phyloP scores from a whole-genome alignment of 2,329 filamentous ascomycete species.

The Penicillium psychrosexuale region DNA sequence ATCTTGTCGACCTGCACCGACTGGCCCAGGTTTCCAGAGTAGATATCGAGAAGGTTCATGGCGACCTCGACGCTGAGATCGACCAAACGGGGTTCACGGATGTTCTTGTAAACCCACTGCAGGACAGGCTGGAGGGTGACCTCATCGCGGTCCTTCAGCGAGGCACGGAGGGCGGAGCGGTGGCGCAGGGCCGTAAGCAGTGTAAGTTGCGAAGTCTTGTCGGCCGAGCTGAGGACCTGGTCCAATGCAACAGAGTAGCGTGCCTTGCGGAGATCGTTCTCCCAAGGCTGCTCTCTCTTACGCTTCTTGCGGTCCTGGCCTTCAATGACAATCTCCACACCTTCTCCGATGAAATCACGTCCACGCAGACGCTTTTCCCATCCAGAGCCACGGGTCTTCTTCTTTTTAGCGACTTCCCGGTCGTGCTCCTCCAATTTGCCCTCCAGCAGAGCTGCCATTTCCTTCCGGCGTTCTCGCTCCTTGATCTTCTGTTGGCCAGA shows the following conservation, averaged over 20 bases:
- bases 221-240: constrained; percentile 62
- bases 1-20: constrained; percentile 69
- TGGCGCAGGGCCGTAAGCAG: constrained; percentile 81
- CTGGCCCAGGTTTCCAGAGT: constrained; percentile 72
- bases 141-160: constrained; percentile 78
- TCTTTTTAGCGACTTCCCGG: constrained; percentile 66
- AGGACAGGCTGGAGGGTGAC: constrained; percentile 76
- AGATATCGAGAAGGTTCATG: constrained; percentile 79
- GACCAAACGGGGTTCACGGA: constrained; percentile 79
- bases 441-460: constrained; percentile 77
- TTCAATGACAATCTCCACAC: constrained; percentile 83
- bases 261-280: constrained; percentile 73
- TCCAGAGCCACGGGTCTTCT: constrained; percentile 57
- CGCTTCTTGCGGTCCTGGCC: constrained; percentile 58
- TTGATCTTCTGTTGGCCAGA: constrained; percentile 75
- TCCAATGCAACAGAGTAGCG: constrained; percentile 77
- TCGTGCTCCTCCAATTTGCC: constrained; percentile 78
- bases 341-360: constrained; percentile 79
- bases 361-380: constrained; percentile 63
- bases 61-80: constrained; percentile 78
- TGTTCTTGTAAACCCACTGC: constrained; percentile 75
- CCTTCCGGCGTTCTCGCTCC: constrained; percentile 73
- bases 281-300: constrained; percentile 72
- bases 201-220: constrained; percentile 66
- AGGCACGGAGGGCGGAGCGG: constrained; percentile 76